Conservation (phyloP, 2,329 filamentous ascomycete genomes). For the Penicillium decumbens region DNA sequence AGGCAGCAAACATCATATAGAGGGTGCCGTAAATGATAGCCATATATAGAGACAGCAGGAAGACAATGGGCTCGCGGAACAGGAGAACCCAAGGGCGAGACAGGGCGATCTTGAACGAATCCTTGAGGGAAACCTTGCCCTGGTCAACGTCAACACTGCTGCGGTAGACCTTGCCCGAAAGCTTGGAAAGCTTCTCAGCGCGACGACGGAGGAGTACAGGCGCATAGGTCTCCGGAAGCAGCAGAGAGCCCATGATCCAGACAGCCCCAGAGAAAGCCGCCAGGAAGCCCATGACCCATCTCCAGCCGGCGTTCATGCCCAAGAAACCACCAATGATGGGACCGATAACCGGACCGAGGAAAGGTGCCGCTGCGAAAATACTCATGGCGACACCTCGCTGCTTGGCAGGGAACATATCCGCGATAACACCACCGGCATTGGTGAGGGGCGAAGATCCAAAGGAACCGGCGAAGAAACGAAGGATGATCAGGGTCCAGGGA, state of each 20-base stretch:
- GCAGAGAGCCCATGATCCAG: constrained; percentile 24
- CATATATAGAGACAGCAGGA: constrained; percentile 30
- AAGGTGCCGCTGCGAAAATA: constrained; percentile 63
- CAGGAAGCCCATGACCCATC: constrained; percentile 31
- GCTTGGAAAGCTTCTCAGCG: constrained; percentile 22
- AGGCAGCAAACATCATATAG: constrained; percentile 31
- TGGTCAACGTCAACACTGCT: constrained; percentile 27
- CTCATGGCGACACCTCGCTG: constrained; percentile 55
- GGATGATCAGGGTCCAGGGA: constrained; percentile 55
- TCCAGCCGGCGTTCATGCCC: constrained; percentile 27
- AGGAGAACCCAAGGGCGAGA: constrained; percentile 29
- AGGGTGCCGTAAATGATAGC: constrained; percentile 29
- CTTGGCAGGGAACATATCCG: constrained; percentile 54
- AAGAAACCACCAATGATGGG: constrained; percentile 31
- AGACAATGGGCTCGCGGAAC: constrained; percentile 30
- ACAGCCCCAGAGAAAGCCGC: constrained; percentile 28
- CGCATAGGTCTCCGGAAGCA: constrained; percentile 30
- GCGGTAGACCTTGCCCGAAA: constrained; percentile 24
- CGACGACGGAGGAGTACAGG: constrained; percentile 29
- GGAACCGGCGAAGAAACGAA: constrained; percentile 60
- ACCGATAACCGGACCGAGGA: constrained; percentile 46
- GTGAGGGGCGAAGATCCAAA: constrained; percentile 56
- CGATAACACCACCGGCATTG: constrained; percentile 46
- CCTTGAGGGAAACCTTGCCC: constrained; percentile 17
- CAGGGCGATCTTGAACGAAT: constrained; percentile 25